Percentiles rank a stretch among this genome's conserved stretches.
These are phyloP conservation scores for Gelatoporia subvermispora DNA, from an alignment of 768 basidiomycete genomes.

Conservation along the genomic window DNA sequence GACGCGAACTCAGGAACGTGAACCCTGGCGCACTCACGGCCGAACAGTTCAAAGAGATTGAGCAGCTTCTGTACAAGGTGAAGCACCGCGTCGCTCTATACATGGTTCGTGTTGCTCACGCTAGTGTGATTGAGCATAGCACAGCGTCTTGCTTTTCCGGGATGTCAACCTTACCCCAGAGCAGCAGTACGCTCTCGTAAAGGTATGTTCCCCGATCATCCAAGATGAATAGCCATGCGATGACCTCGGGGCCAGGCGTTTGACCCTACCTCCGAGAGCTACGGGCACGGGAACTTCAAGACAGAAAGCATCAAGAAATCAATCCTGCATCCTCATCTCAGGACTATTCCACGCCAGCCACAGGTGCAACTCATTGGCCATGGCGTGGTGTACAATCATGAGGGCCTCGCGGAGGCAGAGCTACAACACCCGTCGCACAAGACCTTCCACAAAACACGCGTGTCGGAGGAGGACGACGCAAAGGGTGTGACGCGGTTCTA, in stretches of 20 bases:
- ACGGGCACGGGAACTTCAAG: constrained; percentile 90
- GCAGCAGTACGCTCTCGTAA: constrained; percentile 81
- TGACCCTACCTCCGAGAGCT: constrained; percentile 57
- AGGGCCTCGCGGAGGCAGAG: constrained; percentile 70
- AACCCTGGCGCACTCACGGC: constrained; percentile 58
- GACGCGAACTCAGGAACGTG: constrained; percentile 70
- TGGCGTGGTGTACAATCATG: constrained; percentile 73
- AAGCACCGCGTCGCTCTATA: constrained; percentile 8
- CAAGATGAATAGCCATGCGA: background rate
- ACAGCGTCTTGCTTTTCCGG: constrained; percentile 72
- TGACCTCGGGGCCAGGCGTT: constrained; percentile 57
- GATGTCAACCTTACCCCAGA: constrained; percentile 66
- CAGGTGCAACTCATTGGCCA: constrained; percentile 94
- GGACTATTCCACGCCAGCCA: constrained; percentile 83
- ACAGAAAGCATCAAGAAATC: constrained; percentile 69
- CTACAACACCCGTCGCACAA: constrained; percentile 85
- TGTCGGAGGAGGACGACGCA: constrained; percentile 70
- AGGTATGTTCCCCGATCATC: constrained; percentile 43
- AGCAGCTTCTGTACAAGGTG: constrained; percentile 75
- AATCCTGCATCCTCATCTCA: constrained; percentile 84
- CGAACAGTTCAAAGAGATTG: constrained; percentile 61
- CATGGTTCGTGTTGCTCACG: background rate
- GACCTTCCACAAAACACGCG: constrained; percentile 79
- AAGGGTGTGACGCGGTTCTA: constrained; percentile 85
- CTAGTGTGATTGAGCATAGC: constrained; percentile 33